A percentile compares a stretch with the other conserved stretches of the same genome.
Evolutionary conservation across 1,284 basidiomycete species (phyloP).

Genomic region (Phlebopus sp.): DNA sequence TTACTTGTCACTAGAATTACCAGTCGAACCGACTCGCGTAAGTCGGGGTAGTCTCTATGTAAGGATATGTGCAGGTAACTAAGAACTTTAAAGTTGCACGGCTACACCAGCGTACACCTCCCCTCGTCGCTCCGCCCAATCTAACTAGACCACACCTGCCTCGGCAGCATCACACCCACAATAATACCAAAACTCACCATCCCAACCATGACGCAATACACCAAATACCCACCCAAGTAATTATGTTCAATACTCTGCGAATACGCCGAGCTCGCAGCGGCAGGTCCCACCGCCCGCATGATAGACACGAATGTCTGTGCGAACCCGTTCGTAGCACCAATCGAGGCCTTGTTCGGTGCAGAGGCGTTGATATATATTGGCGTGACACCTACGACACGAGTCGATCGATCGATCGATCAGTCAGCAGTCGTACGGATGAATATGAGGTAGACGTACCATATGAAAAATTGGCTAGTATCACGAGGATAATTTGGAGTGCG

Average conservation of each 20-base stretch:
- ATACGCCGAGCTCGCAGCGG: conserved; percentile 27
- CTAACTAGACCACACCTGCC: conserved; percentile 1
- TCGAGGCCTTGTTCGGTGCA: conserved; percentile 38
- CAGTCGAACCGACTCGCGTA: too few species aligned
- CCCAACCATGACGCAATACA: conserved; percentile 33
- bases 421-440: too few species aligned
- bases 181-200: conserved; percentile 2
- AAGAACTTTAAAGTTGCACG: too few species aligned
- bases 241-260: conserved; percentile 33
- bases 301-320: conserved; percentile 44
- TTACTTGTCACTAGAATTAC: too few species aligned
- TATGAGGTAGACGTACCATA: conserved; percentile 26
- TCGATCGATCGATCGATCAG: not conserved
- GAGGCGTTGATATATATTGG: conserved; percentile 47
- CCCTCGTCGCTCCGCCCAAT: too few species aligned
- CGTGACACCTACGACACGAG: conserved; percentile 27
- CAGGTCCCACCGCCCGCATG: conserved; percentile 42
- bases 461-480: conserved; percentile 18
- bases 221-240: conserved; percentile 40
- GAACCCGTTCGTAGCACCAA: conserved; percentile 63
- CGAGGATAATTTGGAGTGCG: conserved; percentile 19
- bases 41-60: too few species aligned
- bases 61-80: too few species aligned
- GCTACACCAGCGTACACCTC: too few species aligned
- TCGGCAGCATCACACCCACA: not conserved